Percentiles rank a stretch among this genome's conserved stretches.
These are phyloP conservation scores for Astrocystis sublimbata DNA, from an alignment of 495 filamentous ascomycete genomes.

Conservation along the genomic window DNA sequence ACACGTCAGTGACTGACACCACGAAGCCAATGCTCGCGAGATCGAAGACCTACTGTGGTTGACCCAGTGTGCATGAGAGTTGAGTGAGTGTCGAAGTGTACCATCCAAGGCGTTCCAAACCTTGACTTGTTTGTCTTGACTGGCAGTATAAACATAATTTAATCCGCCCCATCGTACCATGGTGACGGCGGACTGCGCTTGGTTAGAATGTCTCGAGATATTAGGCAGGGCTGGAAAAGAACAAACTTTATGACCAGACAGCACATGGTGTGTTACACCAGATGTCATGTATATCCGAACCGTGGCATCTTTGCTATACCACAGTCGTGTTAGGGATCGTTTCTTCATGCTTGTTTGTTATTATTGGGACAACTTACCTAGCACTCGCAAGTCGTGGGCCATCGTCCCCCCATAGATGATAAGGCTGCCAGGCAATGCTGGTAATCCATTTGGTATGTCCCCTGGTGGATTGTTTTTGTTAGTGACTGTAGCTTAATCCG, in stretches of 20 bases:
- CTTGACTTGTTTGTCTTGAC: constrained; percentile 92
- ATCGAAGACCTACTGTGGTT: constrained; percentile 61
- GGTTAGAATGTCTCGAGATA: constrained; percentile 15
- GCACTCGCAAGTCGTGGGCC: constrained; percentile 81
- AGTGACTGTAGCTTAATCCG: not conserved
- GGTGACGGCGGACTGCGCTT: constrained; percentile 60
- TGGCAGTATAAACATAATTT: constrained; percentile 80
- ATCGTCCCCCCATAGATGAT: constrained; percentile 75
- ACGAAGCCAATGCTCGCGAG: not conserved
- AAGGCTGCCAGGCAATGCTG: constrained; percentile 89
- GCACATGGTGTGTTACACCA: constrained; percentile 72
- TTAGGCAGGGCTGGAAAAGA: not conserved
- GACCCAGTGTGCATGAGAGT: constrained; percentile 88
- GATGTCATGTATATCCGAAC: constrained; percentile 81
- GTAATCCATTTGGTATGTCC: constrained; percentile 93
- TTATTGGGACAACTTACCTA: constrained; percentile 33
- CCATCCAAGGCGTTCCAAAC: constrained; percentile 84
- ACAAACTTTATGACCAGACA: constrained; percentile 78
- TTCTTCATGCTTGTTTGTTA: not conserved
- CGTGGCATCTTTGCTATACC: constrained; percentile 76
- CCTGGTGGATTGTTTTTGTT: constrained; percentile 16
- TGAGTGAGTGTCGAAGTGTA: constrained; percentile 74
- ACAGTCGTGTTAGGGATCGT: not conserved
- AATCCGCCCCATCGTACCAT: constrained; percentile 95
- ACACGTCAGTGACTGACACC: not conserved